Conservation (phyloP, 805 yeast genomes). For the Candida gorgasii region DNA sequence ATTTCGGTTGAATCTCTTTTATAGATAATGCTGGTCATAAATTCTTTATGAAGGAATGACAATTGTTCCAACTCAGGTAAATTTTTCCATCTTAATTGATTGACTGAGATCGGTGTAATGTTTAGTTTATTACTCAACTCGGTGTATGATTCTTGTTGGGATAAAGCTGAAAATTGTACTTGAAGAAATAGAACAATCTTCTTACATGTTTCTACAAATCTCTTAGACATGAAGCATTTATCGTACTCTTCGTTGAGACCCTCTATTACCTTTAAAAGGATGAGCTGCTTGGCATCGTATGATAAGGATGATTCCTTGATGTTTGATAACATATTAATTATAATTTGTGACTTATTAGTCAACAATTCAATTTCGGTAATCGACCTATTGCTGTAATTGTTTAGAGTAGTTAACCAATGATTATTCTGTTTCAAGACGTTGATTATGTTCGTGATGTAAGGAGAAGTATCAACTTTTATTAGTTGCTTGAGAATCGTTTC, state of each 20-base stretch:
- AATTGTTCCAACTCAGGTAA: slow-evolving; percentile 26
- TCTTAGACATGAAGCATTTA: slow-evolving; percentile 21
- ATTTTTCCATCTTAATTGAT: slow-evolving; percentile 15
- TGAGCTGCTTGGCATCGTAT: slow-evolving; percentile 1
- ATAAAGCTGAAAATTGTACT: slow-evolving; percentile 7
- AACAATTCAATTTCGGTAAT: slow-evolving; percentile 11
- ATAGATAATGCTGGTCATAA: slow-evolving; percentile 16
- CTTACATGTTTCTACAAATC: slow-evolving; percentile 33
- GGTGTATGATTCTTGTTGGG: not conserved
- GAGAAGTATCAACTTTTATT: slow-evolving; percentile 25
- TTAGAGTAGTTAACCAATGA: not conserved
- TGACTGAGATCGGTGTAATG: slow-evolving; percentile 13
- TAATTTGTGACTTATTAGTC: slow-evolving; percentile 11
- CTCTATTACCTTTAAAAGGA: slow-evolving; percentile 15
- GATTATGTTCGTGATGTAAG: slow-evolving; percentile 24
- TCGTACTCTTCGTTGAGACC: slow-evolving; percentile 29
- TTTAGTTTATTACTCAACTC: slow-evolving; percentile 15
- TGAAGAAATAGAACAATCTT: slow-evolving; percentile 21
- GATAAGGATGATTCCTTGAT: not conserved
- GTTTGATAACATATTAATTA: slow-evolving; percentile 2
- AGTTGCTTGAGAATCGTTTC: slow-evolving; percentile 26
- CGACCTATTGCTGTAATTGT: slow-evolving; percentile 4
- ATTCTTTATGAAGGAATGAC: slow-evolving; percentile 26
- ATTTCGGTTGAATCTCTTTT: slow-evolving; percentile 19
- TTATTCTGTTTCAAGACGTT: slow-evolving; percentile 8